phyloP scores from a whole-genome alignment of 2,329 filamentous ascomycete species.

The Venturia nashicola region DNA sequence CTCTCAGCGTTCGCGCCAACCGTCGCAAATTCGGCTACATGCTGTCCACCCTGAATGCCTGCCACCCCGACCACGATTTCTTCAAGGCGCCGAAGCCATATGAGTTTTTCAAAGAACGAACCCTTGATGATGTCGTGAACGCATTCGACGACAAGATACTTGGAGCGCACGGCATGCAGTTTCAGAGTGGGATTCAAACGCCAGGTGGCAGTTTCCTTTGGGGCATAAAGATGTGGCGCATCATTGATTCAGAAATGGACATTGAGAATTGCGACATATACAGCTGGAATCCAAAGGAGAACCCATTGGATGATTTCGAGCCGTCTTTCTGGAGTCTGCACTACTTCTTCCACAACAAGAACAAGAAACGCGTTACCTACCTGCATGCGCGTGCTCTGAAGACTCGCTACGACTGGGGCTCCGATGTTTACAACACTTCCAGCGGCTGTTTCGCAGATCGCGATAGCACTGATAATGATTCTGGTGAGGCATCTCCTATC shows the following conservation, averaged over 20 bases:
- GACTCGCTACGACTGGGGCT: not conserved
- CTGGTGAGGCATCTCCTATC: slow-evolving; percentile 2
- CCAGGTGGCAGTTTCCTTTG: slow-evolving; percentile 49
- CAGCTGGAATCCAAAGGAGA: slow-evolving; percentile 77
- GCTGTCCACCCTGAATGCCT: slow-evolving; percentile 92
- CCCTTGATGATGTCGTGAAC: slow-evolving; percentile 69
- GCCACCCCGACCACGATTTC: slow-evolving; percentile 94
- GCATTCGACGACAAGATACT: slow-evolving; percentile 78
- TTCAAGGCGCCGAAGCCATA: slow-evolving; percentile 78
- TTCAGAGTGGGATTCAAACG: slow-evolving; percentile 29
- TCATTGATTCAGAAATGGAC: slow-evolving; percentile 90
- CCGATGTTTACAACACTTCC: not conserved
- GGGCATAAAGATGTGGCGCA: slow-evolving; percentile 83
- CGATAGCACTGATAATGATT: slow-evolving; percentile 3
- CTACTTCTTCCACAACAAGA: slow-evolving; percentile 96
- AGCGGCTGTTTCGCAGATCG: not conserved
- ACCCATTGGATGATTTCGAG: slow-evolving; percentile 87
- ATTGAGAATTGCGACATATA: slow-evolving; percentile 82
- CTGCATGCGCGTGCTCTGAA: slow-evolving; percentile 66
- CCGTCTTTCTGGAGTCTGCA: slow-evolving; percentile 90
- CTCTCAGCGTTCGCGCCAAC: slow-evolving; percentile 75
- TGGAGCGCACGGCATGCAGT: slow-evolving; percentile 39
- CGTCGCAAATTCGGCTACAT: slow-evolving; percentile 90
- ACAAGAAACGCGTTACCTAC: slow-evolving; percentile 85
- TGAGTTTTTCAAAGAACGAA: slow-evolving; percentile 80